Percentiles rank a stretch among this genome's conserved stretches.
Conservation (phyloP, 2,329 filamentous ascomycete species). For the Sclerotinia borealis region DNA sequence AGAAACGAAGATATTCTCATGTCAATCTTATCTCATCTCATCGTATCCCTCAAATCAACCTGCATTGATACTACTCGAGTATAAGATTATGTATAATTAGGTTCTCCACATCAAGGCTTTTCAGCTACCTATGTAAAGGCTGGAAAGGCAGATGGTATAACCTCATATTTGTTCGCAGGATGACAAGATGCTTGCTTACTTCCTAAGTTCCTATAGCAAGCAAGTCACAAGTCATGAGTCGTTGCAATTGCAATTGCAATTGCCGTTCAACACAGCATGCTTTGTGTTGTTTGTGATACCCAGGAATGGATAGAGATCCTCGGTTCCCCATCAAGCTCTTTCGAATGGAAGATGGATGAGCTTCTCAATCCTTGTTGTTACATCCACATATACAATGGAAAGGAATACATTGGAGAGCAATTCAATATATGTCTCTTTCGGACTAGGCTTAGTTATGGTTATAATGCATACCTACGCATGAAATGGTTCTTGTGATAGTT, state of each 20-base stretch:
- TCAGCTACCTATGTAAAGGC: neutral
- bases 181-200: neutral
- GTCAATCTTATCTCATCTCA: constrained; percentile 12
- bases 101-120: neutral
- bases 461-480: neutral
- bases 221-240: neutral
- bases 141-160: neutral
- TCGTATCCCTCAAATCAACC: neutral
- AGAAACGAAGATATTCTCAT: neutral
- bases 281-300: neutral
- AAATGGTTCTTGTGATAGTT: constrained; percentile 2
- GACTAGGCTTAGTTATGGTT: neutral
- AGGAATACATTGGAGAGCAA: neutral
- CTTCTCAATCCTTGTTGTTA: neutral
- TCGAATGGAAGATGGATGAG: neutral
- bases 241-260: neutral
- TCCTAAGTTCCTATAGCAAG: too few species aligned
- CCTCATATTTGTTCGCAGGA: neutral
- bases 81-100: constrained; percentile 8
- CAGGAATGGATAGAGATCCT: neutral
- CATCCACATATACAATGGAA: neutral
- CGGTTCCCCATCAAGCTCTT: neutral
- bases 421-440: neutral
- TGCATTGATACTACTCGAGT: constrained; percentile 4
- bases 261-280: constrained; percentile 1